Base-by-base conservation (phyloP, 2,329 filamentous ascomycete genomes). In the Venturia asperata region DNA sequence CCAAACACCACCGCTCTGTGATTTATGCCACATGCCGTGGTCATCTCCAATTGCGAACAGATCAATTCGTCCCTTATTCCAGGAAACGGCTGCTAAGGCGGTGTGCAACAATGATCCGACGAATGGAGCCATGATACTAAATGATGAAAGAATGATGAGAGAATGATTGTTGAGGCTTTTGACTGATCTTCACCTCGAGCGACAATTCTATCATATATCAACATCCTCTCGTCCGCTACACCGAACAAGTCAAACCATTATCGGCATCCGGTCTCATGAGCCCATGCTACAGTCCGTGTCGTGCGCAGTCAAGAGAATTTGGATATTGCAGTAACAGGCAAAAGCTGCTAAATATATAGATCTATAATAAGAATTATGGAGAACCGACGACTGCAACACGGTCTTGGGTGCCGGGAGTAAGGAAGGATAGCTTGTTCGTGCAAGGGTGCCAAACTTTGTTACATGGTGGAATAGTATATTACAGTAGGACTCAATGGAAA, bases 21-120 rank as follows among this genome's bases (percentile, higher is more conserved):
- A 39, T 11, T 55, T 55, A 10, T 55, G 49, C 24, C 49, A 58
- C 30, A 58, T 61, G 24, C 60, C 39, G n/a, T 61, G 19, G n/a
- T 61, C 34, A 17, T 42, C 42, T 9, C 60, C 60, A 17, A 61
- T 27, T 27, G 39, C 37, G 39, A 61, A 61, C 0, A 61, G 1
- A 42, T 61, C 60, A 15, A 61, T 37, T 21, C 60, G 37, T 42
- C 42, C 42, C 39, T 45, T 42, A 19, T 9, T 43, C 60, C 60
- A 61, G 37, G 37, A 43, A 5, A 45, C 42, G 9, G 60, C 60
- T 42, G 60, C 37, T 6, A 61, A 10, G 15, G 60, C 60, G 10
- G 30, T 37, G 52, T 58, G 52, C 19, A 58, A 37, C 21, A 58
- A 1, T n/a, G 17, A 15, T 19, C 27, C 52, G 6, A 37, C 15